These are phyloP conservation scores for Saururus chinensis DNA, from an alignment of 164 flowering plant genomes.

Conservation along the genomic window DNA sequence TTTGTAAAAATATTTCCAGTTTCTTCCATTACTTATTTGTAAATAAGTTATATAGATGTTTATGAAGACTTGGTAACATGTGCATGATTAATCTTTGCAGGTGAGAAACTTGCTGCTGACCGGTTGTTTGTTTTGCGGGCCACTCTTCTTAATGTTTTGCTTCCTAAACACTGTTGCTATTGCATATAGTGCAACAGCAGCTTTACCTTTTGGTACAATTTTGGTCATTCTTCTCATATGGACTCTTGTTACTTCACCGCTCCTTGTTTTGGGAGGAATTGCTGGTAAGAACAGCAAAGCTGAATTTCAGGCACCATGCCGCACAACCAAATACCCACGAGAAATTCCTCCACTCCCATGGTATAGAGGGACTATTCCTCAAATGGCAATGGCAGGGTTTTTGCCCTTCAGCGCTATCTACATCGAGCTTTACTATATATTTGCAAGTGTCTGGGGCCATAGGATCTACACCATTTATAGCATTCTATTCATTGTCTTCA, in stretches of 20 bases:
- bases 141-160: constrained; percentile 21
- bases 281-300: constrained; percentile 26
- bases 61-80: not conserved
- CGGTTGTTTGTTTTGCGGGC: constrained; percentile 23
- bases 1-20: no score
- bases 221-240: constrained; percentile 25
- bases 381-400: constrained; percentile 29
- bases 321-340: constrained; percentile 25
- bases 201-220: constrained; percentile 24
- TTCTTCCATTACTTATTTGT: no score
- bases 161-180: constrained; percentile 25
- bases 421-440: constrained; percentile 25
- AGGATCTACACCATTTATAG: constrained; percentile 24
- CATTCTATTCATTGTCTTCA: constrained; percentile 23
- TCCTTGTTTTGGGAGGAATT: constrained; percentile 25
- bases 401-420: constrained; percentile 27
- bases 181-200: constrained; percentile 25
- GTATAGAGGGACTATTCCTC: constrained; percentile 24
- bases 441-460: constrained; percentile 30
- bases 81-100: constrained; percentile 4
- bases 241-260: constrained; percentile 23
- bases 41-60: no score
- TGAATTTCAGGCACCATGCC: constrained; percentile 27
- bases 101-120: constrained; percentile 22
- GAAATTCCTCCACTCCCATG: constrained; percentile 26